Evolutionary conservation across 1,284 basidiomycete genomes (phyloP).

Genomic region (Puccinia triticina): DNA sequence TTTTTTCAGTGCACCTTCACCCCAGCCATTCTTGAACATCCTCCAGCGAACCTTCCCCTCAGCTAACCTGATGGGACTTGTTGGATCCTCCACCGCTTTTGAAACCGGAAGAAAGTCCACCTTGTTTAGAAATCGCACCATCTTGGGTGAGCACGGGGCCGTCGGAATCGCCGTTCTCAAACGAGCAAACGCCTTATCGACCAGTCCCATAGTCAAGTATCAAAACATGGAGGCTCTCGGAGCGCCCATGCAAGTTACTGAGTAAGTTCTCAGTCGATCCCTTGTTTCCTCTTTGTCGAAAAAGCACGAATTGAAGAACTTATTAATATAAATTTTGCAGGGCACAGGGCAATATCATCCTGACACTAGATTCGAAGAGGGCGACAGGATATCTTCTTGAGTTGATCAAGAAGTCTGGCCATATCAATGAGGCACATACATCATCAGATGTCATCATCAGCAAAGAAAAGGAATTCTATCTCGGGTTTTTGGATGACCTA

Average conservation of each 20-base stretch:
- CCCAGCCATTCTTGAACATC: conserved; percentile 28
- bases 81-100: conserved; percentile 45
- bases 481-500: conserved; percentile 30
- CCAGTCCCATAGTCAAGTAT: conserved; percentile 22
- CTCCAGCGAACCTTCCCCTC: conserved; percentile 12
- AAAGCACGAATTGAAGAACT: neutral
- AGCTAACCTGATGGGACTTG: conserved; percentile 28
- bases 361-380: conserved; percentile 28
- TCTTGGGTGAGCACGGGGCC: conserved; percentile 37
- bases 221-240: conserved; percentile 6
- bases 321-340: conserved; percentile 10
- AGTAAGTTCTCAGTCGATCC: neutral
- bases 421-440: neutral
- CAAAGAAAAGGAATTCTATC: conserved; percentile 46
- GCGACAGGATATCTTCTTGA: conserved; percentile 31
- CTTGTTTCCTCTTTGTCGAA: neutral
- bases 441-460: conserved; percentile 14
- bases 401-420: conserved; percentile 13
- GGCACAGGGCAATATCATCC: conserved; percentile 45
- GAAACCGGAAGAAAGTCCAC: conserved; percentile 44
- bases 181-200: neutral
- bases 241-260: conserved; percentile 26
- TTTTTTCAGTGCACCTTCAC: conserved; percentile 38
- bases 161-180: conserved; percentile 39
- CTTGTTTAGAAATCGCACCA: conserved; percentile 29